phyloP scores from a whole-genome alignment of 106 monocot genomes.

The Amphibolis antarctica region DNA sequence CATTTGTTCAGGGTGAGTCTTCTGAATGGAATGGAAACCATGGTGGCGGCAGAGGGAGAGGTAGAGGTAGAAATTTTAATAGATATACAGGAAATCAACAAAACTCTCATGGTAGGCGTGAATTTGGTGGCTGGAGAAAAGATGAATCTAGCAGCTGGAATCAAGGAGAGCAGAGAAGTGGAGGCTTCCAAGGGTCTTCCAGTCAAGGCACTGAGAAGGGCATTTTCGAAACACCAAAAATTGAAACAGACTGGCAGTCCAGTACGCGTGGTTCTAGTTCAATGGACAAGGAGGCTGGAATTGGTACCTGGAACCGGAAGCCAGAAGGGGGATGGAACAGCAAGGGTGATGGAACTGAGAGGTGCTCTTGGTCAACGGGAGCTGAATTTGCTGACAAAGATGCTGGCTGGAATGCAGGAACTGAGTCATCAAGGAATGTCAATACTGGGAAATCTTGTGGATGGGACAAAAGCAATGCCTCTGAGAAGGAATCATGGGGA shows the following conservation, averaged over 20 bases:
- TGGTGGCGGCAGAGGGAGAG: background rate
- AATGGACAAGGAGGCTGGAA: background rate
- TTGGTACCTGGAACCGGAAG: no score
- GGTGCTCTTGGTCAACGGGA: no score
- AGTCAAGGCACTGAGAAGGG: background rate
- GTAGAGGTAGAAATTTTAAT: slow-evolving; percentile 5
- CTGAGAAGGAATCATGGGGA: slow-evolving; percentile 1
- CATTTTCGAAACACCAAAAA: background rate
- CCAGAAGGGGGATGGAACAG: background rate
- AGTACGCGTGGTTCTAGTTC: slow-evolving; percentile 4
- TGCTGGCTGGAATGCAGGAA: no score
- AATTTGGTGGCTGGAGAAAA: background rate
- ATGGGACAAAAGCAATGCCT: background rate
- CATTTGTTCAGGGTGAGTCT: background rate
- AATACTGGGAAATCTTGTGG: background rate
- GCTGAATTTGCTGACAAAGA: no score
- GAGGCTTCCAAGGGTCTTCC: background rate
- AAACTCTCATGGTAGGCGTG: background rate
- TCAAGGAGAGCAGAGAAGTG: background rate
- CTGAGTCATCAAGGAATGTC: background rate
- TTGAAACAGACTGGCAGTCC: background rate
- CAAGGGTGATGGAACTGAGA: background rate
- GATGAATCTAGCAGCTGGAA: background rate
- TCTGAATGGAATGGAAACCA: background rate
- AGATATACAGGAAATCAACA: background rate